phyloP scores from a whole-genome alignment of 192 early-diverging fungal genomes.

The Spizellomyces sp. region DNA sequence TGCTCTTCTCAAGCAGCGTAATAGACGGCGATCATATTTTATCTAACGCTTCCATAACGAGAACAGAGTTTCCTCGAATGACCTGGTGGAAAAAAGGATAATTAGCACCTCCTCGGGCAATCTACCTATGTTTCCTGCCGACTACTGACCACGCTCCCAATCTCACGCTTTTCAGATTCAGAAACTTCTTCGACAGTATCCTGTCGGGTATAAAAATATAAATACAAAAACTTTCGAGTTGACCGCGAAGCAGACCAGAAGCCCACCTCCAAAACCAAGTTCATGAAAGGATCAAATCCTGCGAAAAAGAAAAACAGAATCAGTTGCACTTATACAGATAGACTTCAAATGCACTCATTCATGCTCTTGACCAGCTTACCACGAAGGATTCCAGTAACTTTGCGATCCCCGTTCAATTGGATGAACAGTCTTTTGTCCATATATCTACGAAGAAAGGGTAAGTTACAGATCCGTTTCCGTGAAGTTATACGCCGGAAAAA shows the following conservation, averaged over 20 bases:
- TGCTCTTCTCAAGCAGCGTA: neutral
- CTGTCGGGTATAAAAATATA: neutral
- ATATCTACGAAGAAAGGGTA: conserved; percentile 42
- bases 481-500: neutral
- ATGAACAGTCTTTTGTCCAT: conserved; percentile 95
- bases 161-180: conserved; percentile 64
- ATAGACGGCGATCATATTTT: conserved; percentile 28
- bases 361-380: conserved; percentile 37
- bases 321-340: neutral
- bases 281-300: conserved; percentile 99
- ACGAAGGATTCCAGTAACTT: conserved; percentile 92
- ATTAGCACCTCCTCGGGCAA: neutral
- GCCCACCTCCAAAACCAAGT: conserved; percentile 81
- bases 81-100: conserved; percentile 31
- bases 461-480: neutral
- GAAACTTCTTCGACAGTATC: conserved; percentile 83
- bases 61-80: conserved; percentile 60
- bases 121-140: neutral
- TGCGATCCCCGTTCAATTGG: conserved; percentile 88
- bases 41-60: conserved; percentile 59
- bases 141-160: conserved; percentile 83
- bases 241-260: neutral
- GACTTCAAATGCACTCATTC: neutral
- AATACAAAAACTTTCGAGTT: neutral
- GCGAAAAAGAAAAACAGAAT: conserved; percentile 2